Conservation (phyloP, 176 grass and related monocot genomes). For the Avena eriantha region DNA sequence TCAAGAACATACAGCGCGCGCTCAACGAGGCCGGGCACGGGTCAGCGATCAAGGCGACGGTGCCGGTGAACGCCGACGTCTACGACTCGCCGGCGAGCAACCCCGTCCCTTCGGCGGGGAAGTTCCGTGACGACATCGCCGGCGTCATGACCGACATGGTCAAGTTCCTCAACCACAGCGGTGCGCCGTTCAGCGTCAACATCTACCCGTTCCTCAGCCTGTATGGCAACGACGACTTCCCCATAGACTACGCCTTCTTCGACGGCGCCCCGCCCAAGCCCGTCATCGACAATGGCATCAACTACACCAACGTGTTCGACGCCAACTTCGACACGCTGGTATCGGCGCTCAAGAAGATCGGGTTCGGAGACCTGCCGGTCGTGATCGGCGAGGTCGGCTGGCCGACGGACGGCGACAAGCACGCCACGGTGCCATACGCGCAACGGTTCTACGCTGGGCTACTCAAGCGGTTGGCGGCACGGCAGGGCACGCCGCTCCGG, state of each 20-base stretch:
- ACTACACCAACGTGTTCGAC: conserved; percentile 68
- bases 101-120: conserved; percentile 68
- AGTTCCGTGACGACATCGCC: conserved; percentile 63
- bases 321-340: conserved; percentile 67
- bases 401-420: conserved; percentile 73
- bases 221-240: conserved; percentile 65
- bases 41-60: conserved; percentile 54
- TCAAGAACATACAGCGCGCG: conserved; percentile 75
- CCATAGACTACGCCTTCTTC: conserved; percentile 83
- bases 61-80: conserved; percentile 81
- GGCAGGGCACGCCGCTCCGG: conserved; percentile 64
- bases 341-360: conserved; percentile 43
- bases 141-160: conserved; percentile 54
- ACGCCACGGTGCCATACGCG: conserved; percentile 41
- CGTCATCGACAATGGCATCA: conserved; percentile 55
- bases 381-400: conserved; percentile 79
- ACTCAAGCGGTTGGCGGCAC: not conserved
- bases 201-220: conserved; percentile 85
- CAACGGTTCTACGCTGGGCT: no score
- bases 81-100: conserved; percentile 64
- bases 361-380: conserved; percentile 55
- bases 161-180: conserved; percentile 48
- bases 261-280: conserved; percentile 41
- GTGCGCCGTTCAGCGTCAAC: conserved; percentile 73
- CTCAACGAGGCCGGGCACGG: conserved; percentile 63